Evolutionary conservation across 1,284 basidiomycete genomes (phyloP), one percentile per base, ranked within the genome.

Genomic region (Puccinia coronata): DNA sequence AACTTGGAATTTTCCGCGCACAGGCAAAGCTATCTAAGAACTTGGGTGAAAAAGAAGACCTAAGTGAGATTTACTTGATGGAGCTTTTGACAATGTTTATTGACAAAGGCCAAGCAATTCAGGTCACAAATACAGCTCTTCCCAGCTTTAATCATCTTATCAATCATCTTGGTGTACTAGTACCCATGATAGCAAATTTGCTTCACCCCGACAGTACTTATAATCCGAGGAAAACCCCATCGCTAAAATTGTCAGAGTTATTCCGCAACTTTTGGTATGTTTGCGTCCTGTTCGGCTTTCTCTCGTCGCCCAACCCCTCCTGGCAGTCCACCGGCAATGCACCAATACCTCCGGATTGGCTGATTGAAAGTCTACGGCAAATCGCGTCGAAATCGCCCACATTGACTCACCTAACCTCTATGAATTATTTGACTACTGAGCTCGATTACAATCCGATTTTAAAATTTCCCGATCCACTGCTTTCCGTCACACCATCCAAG

Each of bases 251-350:
- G n/a, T 91, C 93, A 4, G 89, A 91, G 4, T 88, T 94, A 25
- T 99, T 98, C 89, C 90, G 96, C 69, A 95, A 95, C 86, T 90
- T 96, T 87, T 99, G 96, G 96, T 94, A 97, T 87, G 87, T 98
- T 18, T 94, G 93, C 84, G 90, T 93, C 25, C 89, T 98, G 20
- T 95, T 95, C 84, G 91, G 92, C 51, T 92, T 94, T 83, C 91
- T 86, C 80, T 88, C 83, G 87, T 85, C 82, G n/a, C 79, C 75
- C 88, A 88, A 59, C 88, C 88, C 53, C 83, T 83, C 61, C 85
- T 85, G 55, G 91, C 92, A 6, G 91, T 92, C 88, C 90, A 91
- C 57, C 93, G 92, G 91, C 89, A 92, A 79, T 88, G 89, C 73
- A 91, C 92, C 36, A 92, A 49, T 63, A 39, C 31, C 61, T 39